Base-by-base conservation (phyloP, 1,139 yeast species). In the Geotrichum bryndzae region DNA sequence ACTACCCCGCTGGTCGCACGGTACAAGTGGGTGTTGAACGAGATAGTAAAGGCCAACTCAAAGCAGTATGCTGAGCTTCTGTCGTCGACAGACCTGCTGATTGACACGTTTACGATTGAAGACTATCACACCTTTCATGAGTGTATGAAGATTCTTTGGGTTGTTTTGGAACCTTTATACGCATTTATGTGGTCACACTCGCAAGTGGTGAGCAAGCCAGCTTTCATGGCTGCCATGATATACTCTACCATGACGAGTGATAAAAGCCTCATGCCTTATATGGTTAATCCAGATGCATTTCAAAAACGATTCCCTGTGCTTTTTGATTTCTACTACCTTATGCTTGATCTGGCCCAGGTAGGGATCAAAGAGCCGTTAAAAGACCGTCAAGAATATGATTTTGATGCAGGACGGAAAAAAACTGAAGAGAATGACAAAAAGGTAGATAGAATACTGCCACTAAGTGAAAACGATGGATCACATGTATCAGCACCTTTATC, bases 191-290 rank as follows among this genome's bases (percentile, higher is more conserved):
- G 38, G 38, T 53, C 23, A 18, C 55, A 41, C 22, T 48, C 31
- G 54, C 55, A 13, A 22, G 59, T 53, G 50, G 13, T 60, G 52
- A 25, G 54, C 13, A 60, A 56, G 41, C 52, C 59, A 3, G 38
- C 59, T 1, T 50, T 60, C 6, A 31, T 60, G 23, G 45, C 59
- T 4, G 57, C 62, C 5, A 23, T 60, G 18, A 60, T 60, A 15
- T 60, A 60, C 51, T 52, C 62, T 4, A 53, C 59, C 27, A 6
- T 60, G 29, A 56, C 62, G n/a, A 33, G 59, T n/a, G 46, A 51
- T 31, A 53, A 56, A 31, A 15, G 25, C 15, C 25, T 45, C 8
- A 48, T 48, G 18, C n/a, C 15, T 7, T 29, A 56, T 51, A 25
- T 60, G 3, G 33, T 53, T 7, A 53, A 60, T 27, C 48, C 52